Percentiles rank a stretch among this genome's conserved stretches.
Evolutionary conservation across 768 basidiomycete species (phyloP).

Genomic region (Pleurotus eryngii): DNA sequence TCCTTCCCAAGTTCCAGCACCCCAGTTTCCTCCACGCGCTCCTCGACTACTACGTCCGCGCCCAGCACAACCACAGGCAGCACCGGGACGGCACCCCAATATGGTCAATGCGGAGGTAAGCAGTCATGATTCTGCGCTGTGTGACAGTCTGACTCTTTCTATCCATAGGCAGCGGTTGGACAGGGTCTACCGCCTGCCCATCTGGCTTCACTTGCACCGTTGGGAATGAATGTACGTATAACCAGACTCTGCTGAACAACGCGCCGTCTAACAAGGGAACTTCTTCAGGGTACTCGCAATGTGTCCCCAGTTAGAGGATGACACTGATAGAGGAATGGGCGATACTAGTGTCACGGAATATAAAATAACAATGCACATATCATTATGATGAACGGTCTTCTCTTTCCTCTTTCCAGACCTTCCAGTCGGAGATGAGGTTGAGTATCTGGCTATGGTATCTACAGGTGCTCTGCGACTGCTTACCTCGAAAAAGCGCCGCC

Average conservation of each 20-base stretch:
- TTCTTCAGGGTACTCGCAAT: constrained; percentile 42
- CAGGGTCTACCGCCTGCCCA: constrained; percentile 39
- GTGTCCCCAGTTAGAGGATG: constrained; percentile 28
- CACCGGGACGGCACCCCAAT: constrained; percentile 21
- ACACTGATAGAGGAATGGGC: not conserved
- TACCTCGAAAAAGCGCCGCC: constrained; percentile 68
- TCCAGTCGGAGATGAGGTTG: not conserved
- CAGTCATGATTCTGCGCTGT: not conserved
- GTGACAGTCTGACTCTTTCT: not conserved
- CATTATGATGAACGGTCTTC: not conserved
- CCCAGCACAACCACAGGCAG: constrained; percentile 25
- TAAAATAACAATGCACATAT: not conserved
- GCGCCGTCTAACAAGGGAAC: not conserved
- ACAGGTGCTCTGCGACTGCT: not conserved
- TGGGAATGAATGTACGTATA: constrained; percentile 37
- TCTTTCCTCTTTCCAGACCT: constrained; percentile 29
- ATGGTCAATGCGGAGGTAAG: constrained; percentile 43
- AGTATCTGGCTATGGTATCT: not conserved
- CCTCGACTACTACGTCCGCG: constrained; percentile 20
- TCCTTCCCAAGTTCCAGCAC: constrained; percentile 1
- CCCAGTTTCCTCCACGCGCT: constrained; percentile 14
- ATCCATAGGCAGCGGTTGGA: constrained; percentile 30
- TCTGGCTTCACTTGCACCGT: constrained; percentile 32
- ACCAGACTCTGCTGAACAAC: not conserved
- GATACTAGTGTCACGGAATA: not conserved